Evolutionary conservation across 768 basidiomycete species (phyloP).

Genomic region (Trametopsis cervina): DNA sequence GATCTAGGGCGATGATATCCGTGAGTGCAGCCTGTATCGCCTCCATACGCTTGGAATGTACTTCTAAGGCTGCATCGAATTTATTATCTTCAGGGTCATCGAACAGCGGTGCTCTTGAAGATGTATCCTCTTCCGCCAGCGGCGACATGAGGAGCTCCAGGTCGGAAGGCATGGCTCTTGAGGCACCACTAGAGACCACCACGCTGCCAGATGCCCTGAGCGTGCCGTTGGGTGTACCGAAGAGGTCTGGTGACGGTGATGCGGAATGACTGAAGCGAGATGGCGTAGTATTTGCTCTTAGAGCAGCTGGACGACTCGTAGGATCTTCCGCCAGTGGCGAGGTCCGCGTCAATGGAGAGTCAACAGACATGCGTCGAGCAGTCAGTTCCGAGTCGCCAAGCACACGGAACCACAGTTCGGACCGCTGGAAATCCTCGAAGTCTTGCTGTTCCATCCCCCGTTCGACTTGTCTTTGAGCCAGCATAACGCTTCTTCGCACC

Average conservation of each 20-base stretch:
- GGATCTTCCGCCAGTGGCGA: background rate
- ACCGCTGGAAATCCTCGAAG: constrained; percentile 82
- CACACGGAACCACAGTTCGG: constrained; percentile 91
- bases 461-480: constrained; percentile 82
- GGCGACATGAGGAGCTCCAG: constrained; percentile 84
- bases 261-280: background rate
- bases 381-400: constrained; percentile 55
- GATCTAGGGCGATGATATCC: constrained; percentile 88
- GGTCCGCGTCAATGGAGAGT: constrained; percentile 1
- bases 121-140: constrained; percentile 40
- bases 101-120: constrained; percentile 71
- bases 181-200: background rate
- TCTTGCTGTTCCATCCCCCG: constrained; percentile 80
- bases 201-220: background rate
- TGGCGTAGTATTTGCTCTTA: constrained; percentile 1
- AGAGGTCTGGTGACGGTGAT: background rate
- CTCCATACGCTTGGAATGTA: constrained; percentile 79
- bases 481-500: constrained; percentile 73
- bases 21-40: constrained; percentile 95
- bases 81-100: constrained; percentile 64
- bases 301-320: background rate
- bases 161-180: constrained; percentile 39
- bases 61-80: constrained; percentile 51
- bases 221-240: background rate
- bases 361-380: constrained; percentile 9